phyloP scores from a whole-genome alignment of 2,329 filamentous ascomycete species.

The Alternaria atra region DNA sequence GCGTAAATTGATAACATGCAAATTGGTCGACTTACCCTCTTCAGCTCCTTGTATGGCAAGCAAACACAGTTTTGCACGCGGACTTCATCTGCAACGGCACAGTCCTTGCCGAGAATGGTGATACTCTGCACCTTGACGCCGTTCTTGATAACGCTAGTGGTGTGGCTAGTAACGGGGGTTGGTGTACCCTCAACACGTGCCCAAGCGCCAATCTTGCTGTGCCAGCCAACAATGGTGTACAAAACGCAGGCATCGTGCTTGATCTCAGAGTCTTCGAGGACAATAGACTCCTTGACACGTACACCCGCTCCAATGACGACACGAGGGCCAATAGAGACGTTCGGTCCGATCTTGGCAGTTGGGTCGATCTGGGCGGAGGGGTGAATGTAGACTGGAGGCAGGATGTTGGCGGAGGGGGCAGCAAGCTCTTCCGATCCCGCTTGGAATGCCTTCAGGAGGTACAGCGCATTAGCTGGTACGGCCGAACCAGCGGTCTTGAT shows the following conservation, averaged over 20 bases:
- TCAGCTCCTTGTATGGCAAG: conserved; percentile 96
- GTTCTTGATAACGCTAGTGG: conserved; percentile 95
- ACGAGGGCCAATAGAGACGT: conserved; percentile 94
- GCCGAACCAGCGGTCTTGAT: conserved; percentile 99
- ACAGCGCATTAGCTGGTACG: conserved; percentile 94
- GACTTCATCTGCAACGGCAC: conserved; percentile 89
- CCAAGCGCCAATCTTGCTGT: conserved; percentile 96
- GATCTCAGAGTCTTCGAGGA: conserved; percentile 93
- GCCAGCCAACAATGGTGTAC: conserved; percentile 97
- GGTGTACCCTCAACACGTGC: conserved; percentile 96
- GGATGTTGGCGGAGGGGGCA: conserved; percentile 82
- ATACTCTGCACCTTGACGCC: conserved; percentile 99
- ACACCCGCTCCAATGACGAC: conserved; percentile 84
- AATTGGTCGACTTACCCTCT: conserved; percentile 73
- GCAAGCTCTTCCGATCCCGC: conserved; percentile 82
- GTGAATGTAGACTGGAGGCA: conserved; percentile 95
- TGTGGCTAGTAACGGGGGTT: conserved; percentile 85
- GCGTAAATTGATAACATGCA: neutral
- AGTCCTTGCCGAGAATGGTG: conserved; percentile 97
- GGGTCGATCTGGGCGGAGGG: conserved; percentile 89
- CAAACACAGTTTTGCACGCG: conserved; percentile 98
- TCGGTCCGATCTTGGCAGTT: conserved; percentile 94
- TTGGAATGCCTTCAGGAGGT: conserved; percentile 94
- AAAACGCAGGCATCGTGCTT: conserved; percentile 96
- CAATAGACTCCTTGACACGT: conserved; percentile 94